phyloP scores from a whole-genome alignment of 2,329 filamentous ascomycete species.

The Macrophomina phaseolina region DNA sequence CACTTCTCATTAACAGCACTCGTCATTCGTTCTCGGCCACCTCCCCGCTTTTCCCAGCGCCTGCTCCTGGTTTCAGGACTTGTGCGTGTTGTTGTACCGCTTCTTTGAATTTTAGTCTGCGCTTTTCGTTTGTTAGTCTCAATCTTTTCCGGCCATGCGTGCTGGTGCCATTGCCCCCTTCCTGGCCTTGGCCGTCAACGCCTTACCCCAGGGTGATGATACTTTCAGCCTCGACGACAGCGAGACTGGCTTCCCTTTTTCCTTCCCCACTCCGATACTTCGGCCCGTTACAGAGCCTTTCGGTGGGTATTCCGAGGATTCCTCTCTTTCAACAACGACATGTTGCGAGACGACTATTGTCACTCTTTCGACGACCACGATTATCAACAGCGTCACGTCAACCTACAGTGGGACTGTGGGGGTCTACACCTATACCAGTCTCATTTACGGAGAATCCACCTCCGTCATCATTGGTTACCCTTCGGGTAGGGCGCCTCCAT shows the following conservation, averaged over 20 bases:
- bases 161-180: constrained; percentile 4
- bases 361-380: background rate
- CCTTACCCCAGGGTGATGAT: constrained; percentile 5
- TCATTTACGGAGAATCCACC: background rate
- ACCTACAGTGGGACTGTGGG: background rate
- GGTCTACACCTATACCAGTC: background rate
- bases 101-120: background rate
- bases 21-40: constrained; percentile 4
- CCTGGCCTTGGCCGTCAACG: constrained; percentile 13
- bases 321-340: background rate
- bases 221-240: no score
- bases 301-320: background rate
- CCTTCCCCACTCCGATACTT: background rate
- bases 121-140: background rate
- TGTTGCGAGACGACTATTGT: constrained; percentile 4
- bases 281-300: background rate
- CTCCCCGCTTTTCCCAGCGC: background rate
- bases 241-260: background rate
- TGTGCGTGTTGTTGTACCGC: background rate
- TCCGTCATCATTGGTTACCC: background rate
- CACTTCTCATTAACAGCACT: constrained; percentile 1
- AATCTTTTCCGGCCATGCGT: constrained; percentile 4
- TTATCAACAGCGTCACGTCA: background rate
- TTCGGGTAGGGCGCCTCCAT: background rate
- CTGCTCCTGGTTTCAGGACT: background rate